Conservation (phyloP, 2,329 filamentous ascomycete genomes). For the Hypoxylon sp. region DNA sequence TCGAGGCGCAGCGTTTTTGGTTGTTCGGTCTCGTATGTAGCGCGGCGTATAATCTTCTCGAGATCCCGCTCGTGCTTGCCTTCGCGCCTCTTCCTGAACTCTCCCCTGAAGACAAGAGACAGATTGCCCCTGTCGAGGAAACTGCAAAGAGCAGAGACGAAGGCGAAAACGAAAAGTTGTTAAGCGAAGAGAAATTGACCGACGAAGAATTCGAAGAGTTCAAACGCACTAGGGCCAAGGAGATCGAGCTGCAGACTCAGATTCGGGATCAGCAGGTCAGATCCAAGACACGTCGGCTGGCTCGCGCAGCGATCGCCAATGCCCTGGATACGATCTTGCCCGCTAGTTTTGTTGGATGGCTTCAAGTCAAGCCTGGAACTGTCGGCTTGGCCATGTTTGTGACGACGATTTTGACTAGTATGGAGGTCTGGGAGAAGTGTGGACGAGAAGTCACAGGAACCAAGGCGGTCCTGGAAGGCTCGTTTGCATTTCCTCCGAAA, state of each 20-base stretch:
- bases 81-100: constrained; percentile 48
- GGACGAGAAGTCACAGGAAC: constrained; percentile 40
- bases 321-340: constrained; percentile 70
- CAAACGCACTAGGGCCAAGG: constrained; percentile 47
- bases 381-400: constrained; percentile 68
- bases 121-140: constrained; percentile 33
- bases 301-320: constrained; percentile 63
- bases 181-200: constrained; percentile 10
- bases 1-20: constrained; percentile 76
- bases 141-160: neutral
- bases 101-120: too few species aligned
- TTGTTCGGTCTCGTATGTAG: constrained; percentile 67
- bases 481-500: neutral
- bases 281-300: constrained; percentile 48
- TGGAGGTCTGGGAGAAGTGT: constrained; percentile 68
- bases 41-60: constrained; percentile 53
- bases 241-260: constrained; percentile 47
- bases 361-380: constrained; percentile 57
- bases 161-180: constrained; percentile 24
- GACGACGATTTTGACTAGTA: constrained; percentile 68
- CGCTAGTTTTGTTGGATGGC: constrained; percentile 67
- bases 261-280: constrained; percentile 44
- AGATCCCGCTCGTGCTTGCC: constrained; percentile 51
- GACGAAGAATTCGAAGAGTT: constrained; percentile 42
- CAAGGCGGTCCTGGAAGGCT: neutral